Base-by-base conservation (phyloP, 306 rosid species). In the Castanea sativa region DNA sequence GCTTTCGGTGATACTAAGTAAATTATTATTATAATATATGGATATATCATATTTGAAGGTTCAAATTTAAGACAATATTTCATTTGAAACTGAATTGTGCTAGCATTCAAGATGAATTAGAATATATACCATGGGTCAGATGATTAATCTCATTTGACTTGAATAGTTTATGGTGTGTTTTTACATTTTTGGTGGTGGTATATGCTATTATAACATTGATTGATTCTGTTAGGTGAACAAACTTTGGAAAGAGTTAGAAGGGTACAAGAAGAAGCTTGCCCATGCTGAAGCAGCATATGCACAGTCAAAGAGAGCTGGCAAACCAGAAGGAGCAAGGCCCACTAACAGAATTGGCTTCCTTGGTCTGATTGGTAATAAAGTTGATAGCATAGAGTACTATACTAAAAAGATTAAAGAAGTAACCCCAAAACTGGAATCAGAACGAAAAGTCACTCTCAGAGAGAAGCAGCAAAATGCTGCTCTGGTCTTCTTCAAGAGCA, bases 391-490 rank as follows among this genome's bases (percentile, higher is more conserved):
- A 77, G 87, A 87, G 6, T 89, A 80, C 87, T 91, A 79, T 87
- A 83, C 67, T 52, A 83, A 82, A 76, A 90, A 93, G 86, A 83
- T 91, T 73, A 81, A 81, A n/a, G 96, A 89, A 74, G 55, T 84
- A 30, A 63, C 78, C 52, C 82, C 86, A 41, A 91, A 90, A 84
- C 79, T 89, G 84, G 98, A 93, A 83, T 30, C 89, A 15, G 98
- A 96, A 81, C 98, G 87, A 72, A 96, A 96, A 78, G 58, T 35
- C 69, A 96, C 98, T 64, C 93, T 93, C 41, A 88, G 90, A 79
- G 98, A 93, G 75, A 96, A 93, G 88, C 98, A 96, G 84, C 87
- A 84, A 84, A 53, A 76, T 80, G 92, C 97, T 35, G 99, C 98
- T 77, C 1, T 93, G 33, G 83, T 93, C 5, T 91, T 96, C 80